Base-by-base conservation (phyloP, 2,329 filamentous ascomycete species). In the Microdochium paspali region DNA sequence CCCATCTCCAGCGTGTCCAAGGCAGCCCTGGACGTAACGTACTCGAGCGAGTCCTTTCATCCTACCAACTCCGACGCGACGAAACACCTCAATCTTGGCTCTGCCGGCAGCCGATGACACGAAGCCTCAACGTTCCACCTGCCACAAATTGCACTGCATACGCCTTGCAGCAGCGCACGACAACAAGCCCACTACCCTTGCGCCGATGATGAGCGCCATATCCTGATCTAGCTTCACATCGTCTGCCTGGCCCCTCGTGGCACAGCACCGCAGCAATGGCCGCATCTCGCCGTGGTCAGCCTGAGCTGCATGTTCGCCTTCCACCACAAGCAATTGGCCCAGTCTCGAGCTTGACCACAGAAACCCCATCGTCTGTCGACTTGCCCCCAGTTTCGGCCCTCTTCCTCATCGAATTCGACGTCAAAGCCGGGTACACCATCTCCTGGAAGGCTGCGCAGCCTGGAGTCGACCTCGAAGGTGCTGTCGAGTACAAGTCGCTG, bases 401-500 rank as follows among this genome's bases (percentile, higher is more conserved):
- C 30, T 95, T 95, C 66, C 76, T 95, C 52, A 91, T 95, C 66
- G 82, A 87, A 61, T 95, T 95, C 69, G 90, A 95, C 67, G 85
- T 91, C 69, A 93, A 90, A 66, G 85, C 89, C 59, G 90, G 90
- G 71, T 95, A 84, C 67, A 95, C 89, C 43, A 85, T 97, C 61
- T 80, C 82, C 30, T 97, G 93, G 93, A 89, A 94, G 65, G 82
- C 80, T 54, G 80, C 84, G 12, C 68, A 80, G 1, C 73, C 81
- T 13, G 82, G 80, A 44, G 76, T 91, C 68, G 74, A 79, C 66
- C 77, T 97, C 44, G 87, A 95, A 56, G 89, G 89, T 47, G 82
- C 86, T 23, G 89, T 96, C 59, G 93, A 98, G 68, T 98, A 90
- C 77, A 97, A 96, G 68, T 94, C 89, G 51, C 76, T 98, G 44